Evolutionary conservation across 1,139 yeast species (phyloP).

Genomic region (Zygosaccharomyces sapae): DNA sequence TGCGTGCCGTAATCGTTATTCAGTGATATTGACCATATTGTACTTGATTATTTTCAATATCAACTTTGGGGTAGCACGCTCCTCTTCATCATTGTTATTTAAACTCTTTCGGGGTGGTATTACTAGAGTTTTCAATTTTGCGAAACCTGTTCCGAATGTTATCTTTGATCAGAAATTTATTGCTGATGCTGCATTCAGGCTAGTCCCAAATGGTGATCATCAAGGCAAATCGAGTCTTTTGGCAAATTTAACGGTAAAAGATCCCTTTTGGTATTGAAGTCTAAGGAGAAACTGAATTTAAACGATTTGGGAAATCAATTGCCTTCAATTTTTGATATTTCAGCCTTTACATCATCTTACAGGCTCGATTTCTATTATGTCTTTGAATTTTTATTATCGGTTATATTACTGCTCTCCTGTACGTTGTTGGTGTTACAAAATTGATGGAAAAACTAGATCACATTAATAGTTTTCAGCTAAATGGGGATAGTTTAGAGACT

Average conservation of each 20-base stretch:
- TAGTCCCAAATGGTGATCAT: not conserved
- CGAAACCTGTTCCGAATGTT: slow-evolving; percentile 10
- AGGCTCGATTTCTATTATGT: slow-evolving; percentile 42
- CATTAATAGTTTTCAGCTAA: slow-evolving; percentile 3
- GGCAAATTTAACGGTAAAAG: slow-evolving; percentile 21
- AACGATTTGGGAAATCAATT: slow-evolving; percentile 1
- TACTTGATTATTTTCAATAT: slow-evolving; percentile 16
- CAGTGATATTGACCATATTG: slow-evolving; percentile 4
- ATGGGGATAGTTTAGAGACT: not conserved
- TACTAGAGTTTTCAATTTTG: slow-evolving; percentile 6
- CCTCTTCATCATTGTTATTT: slow-evolving; percentile 20
- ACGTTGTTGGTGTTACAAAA: slow-evolving; percentile 38
- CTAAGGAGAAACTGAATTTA: not conserved
- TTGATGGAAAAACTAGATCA: slow-evolving; percentile 14
- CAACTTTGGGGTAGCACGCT: slow-evolving; percentile 16
- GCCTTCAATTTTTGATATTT: slow-evolving; percentile 9
- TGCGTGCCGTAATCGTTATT: slow-evolving; percentile 1
- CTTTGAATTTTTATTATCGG: slow-evolving; percentile 43
- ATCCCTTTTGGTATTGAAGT: slow-evolving; percentile 31
- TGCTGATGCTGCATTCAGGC: slow-evolving; percentile 10
- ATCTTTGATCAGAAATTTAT: slow-evolving; percentile 16
- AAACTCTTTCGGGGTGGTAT: slow-evolving; percentile 13
- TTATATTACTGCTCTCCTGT: slow-evolving; percentile 42
- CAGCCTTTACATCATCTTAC: slow-evolving; percentile 34
- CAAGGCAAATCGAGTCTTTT: slow-evolving; percentile 3